phyloP scores from a whole-genome alignment of 768 basidiomycete genomes.

The Coprinellus micaceus region DNA sequence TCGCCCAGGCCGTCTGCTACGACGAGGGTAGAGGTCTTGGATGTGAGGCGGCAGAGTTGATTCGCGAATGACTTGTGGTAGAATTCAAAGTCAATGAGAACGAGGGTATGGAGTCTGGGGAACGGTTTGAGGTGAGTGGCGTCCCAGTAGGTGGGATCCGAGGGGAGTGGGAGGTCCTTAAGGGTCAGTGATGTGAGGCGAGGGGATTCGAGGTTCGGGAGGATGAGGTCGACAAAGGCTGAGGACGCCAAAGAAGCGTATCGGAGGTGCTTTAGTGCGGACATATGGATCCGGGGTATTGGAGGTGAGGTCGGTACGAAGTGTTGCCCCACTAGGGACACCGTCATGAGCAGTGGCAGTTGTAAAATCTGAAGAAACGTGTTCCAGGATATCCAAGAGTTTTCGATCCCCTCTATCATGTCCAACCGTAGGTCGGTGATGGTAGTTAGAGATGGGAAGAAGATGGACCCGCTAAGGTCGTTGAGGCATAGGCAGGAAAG shows the following conservation, averaged over 20 bases:
- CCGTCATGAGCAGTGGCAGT: slow-evolving; percentile 2
- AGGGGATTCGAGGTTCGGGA: slow-evolving; percentile 7
- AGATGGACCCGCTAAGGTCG: slow-evolving; percentile 1
- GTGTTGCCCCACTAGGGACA: slow-evolving; percentile 7
- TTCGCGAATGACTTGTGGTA: neutral
- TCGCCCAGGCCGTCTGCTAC: neutral
- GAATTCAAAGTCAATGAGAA: slow-evolving; percentile 1
- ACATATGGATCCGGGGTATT: neutral
- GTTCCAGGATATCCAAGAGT: slow-evolving; percentile 3
- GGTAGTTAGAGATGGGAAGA: neutral
- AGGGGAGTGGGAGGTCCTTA: neutral
- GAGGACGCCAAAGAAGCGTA: neutral
- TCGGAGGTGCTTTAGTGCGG: slow-evolving; percentile 3
- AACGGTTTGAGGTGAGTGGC: neutral
- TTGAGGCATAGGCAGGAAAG: slow-evolving; percentile 1
- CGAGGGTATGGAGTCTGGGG: neutral
- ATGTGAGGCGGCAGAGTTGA: neutral
- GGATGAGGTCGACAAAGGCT: slow-evolving; percentile 2
- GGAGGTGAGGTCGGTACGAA: neutral
- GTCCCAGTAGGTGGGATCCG: neutral
- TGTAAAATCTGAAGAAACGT: neutral
- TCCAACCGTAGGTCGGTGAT: slow-evolving; percentile 7
- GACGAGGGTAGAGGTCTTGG: neutral
- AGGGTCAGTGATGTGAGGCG: neutral
- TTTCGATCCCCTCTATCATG: neutral